Conservation (phyloP, 2,329 filamentous ascomycete species). For the Fusarium musae region DNA sequence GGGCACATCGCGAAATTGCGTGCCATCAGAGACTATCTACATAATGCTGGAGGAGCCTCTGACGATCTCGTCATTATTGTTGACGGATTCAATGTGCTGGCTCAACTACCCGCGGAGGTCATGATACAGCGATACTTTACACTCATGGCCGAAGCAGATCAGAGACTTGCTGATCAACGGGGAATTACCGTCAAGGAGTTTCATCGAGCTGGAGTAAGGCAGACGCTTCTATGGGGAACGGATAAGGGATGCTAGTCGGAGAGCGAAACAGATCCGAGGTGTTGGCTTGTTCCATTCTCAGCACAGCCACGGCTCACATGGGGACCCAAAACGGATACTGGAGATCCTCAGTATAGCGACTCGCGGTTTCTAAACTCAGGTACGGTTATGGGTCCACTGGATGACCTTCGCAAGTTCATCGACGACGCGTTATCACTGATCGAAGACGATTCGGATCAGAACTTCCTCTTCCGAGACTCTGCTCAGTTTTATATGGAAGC, state of each 20-base stretch:
- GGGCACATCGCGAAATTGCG: constrained; percentile 39
- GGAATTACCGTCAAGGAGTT: constrained; percentile 32
- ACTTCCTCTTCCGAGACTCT: constrained; percentile 20
- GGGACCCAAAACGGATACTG: constrained; percentile 28
- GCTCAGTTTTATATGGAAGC: constrained; percentile 38
- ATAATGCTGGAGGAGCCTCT: not conserved
- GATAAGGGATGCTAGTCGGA: constrained; percentile 36
- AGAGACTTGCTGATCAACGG: constrained; percentile 32
- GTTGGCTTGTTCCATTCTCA: constrained; percentile 37
- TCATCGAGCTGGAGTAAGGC: constrained; percentile 19
- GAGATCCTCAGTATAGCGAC: constrained; percentile 12
- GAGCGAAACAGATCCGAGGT: constrained; percentile 21
- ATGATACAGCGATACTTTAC: constrained; percentile 41
- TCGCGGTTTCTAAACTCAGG: constrained; percentile 40
- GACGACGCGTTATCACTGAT: constrained; percentile 23
- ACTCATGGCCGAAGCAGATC: constrained; percentile 17
- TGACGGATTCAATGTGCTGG: constrained; percentile 41
- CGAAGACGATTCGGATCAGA: constrained; percentile 16
- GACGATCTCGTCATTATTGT: constrained; percentile 40
- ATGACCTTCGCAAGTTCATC: constrained; percentile 34
- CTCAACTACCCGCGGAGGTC: constrained; percentile 37
- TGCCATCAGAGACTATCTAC: constrained; percentile 27
- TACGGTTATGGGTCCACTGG: constrained; percentile 37
- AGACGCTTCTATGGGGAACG: constrained; percentile 40
- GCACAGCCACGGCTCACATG: constrained; percentile 26